Percentiles rank a stretch among this genome's conserved stretches.
Evolutionary conservation across 495 filamentous ascomycete species (phyloP).

Genomic region (Sporormia fimetaria): DNA sequence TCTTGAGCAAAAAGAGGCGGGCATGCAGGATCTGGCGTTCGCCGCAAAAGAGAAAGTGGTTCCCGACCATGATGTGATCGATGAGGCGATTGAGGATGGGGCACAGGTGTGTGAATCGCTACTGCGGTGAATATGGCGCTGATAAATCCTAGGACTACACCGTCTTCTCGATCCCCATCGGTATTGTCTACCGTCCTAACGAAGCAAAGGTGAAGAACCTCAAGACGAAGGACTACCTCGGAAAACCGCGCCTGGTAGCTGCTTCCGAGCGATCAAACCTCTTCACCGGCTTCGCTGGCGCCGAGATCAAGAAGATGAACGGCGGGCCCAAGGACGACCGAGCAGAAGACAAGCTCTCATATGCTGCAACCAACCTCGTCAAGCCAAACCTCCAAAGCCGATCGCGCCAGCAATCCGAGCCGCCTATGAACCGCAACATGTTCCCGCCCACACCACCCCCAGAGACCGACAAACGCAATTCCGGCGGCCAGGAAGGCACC

Average conservation of each 20-base stretch:
- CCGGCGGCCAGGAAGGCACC: slow-evolving; percentile 6
- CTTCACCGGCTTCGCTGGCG: slow-evolving; percentile 63
- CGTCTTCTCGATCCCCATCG: slow-evolving; percentile 96
- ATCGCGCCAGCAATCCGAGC: slow-evolving; percentile 73
- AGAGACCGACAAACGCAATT: slow-evolving; percentile 53
- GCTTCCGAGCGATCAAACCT: slow-evolving; percentile 69
- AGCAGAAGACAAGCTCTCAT: slow-evolving; percentile 68
- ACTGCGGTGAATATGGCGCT: not conserved
- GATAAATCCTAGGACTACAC: slow-evolving; percentile 65
- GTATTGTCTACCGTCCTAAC: slow-evolving; percentile 88
- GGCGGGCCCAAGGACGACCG: slow-evolving; percentile 56
- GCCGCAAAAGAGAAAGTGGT: slow-evolving; percentile 95
- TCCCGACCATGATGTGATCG: slow-evolving; percentile 91
- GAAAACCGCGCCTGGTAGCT: slow-evolving; percentile 86
- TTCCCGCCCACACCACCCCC: slow-evolving; percentile 96
- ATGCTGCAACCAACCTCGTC: slow-evolving; percentile 80
- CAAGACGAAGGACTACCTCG: slow-evolving; percentile 92
- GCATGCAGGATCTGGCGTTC: slow-evolving; percentile 82
- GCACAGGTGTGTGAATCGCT: slow-evolving; percentile 57
- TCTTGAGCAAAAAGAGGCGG: slow-evolving; percentile 75
- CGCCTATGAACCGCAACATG: slow-evolving; percentile 71
- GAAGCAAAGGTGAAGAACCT: slow-evolving; percentile 97
- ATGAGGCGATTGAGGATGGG: slow-evolving; percentile 86
- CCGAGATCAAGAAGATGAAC: slow-evolving; percentile 56
- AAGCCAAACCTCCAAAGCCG: slow-evolving; percentile 65